Base-by-base conservation (phyloP, 208 protist genomes). In the Leishmania martiniquensis region DNA sequence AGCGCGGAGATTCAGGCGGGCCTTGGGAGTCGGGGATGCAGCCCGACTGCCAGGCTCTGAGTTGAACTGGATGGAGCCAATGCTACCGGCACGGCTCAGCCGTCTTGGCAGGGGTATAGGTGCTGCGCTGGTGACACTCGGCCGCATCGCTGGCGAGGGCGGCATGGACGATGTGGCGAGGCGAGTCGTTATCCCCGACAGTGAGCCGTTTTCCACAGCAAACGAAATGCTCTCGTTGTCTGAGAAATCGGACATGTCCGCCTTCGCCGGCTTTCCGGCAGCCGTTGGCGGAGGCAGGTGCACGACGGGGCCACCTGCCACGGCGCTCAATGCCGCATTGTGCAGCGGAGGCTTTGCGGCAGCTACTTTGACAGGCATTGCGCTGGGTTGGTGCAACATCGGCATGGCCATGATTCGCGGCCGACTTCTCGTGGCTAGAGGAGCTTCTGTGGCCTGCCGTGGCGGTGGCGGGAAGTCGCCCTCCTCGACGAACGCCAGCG, bases 401-500 rank as follows among this genome's bases (percentile, higher is more conserved):
- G 71, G 71, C 71, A 65, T 65, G 25, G 59, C 52, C 57, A 39
- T 72, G 51, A 81, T 76, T 20, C 60, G 77, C 63, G 60, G 75
- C 25, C 60, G 75, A 39, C 45, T 55, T 55, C 60, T 47, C 25
- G 39, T 25, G 4, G 12, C 10, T 17, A 57, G 22, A 1, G 67
- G 66, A 5, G 39, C 45, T 17, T 57, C 29, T 10, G 67, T 59
- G 17, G 20, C 13, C 67, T 15, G n/a, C 44, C 47, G 44, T 2
- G 70, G 44, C 13, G 39, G 44, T 49, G 69, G 67, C 39, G 54
- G 57, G 15, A 55, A 67, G 22, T 70, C 54, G 25, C 44, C 60
- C 44, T 86, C 81, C 60, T 90, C 89, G 59, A 82, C 63, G 55
- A 93, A 93, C 17, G 78, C 68, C 63, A 93, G 52, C 6, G 89